Evolutionary conservation across 345 rosid genomes (phyloP).

Genomic region (Passiflora organensis): DNA sequence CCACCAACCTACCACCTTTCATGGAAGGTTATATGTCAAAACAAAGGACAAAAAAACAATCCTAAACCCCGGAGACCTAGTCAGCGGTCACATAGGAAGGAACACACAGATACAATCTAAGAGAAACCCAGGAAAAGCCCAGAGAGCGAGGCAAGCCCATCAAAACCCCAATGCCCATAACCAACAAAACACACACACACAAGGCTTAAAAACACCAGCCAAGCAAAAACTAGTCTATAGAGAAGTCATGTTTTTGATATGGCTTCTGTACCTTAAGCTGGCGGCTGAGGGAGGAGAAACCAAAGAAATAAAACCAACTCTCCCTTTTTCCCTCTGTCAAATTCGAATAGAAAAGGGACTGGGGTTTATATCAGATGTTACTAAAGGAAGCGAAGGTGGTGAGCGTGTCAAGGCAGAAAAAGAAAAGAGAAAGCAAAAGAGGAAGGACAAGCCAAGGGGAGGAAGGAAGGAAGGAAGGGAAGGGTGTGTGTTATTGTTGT

Average conservation of each 20-base stretch:
- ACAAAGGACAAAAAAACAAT: constrained; percentile 3
- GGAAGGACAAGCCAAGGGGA: no score
- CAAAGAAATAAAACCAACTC: no score
- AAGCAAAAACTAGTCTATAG: constrained; percentile 1
- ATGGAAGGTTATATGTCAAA: constrained; percentile 25
- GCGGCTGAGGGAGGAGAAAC: no score
- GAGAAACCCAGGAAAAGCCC: constrained; percentile 28
- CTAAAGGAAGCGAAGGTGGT: constrained; percentile 33
- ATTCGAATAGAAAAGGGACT: no score
- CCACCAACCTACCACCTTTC: constrained; percentile 80
- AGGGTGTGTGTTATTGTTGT: constrained; percentile 12
- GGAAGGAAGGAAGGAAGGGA: no score
- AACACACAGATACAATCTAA: constrained; percentile 14
- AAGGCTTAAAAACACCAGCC: background rate
- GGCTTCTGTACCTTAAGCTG: no score
- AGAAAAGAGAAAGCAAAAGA: background rate
- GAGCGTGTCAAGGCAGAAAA: constrained; percentile 9
- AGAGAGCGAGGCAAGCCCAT: background rate
- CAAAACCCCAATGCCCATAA: background rate
- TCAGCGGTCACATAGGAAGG: no score
- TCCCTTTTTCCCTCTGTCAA: no score
- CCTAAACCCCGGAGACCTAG: constrained; percentile 6
- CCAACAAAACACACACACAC: constrained; percentile 7
- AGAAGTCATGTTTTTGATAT: no score
- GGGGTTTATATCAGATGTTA: constrained; percentile 2